Percentiles rank a stretch among this genome's conserved stretches.
Evolutionary conservation across 345 rosid genomes (phyloP).

Genomic region (Gynandropsis gynandra): DNA sequence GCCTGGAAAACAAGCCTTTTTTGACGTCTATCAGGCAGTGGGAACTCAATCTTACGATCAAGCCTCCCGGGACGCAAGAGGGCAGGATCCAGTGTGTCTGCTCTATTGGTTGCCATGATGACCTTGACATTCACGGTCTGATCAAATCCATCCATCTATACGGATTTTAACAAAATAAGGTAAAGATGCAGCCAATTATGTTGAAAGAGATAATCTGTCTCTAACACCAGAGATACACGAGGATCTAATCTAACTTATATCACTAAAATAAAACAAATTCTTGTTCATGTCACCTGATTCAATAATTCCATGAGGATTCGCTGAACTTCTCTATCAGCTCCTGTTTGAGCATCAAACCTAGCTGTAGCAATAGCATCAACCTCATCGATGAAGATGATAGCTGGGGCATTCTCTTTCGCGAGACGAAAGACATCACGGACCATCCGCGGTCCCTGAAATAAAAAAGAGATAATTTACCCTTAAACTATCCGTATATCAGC

Average conservation of each 20-base stretch:
- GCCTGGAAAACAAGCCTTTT: constrained; percentile 99
- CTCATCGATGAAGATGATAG: constrained; percentile 93
- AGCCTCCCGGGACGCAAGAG: constrained; percentile 97
- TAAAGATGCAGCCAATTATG: not conserved
- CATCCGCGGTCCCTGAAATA: constrained; percentile 88
- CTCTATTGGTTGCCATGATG: constrained; percentile 96
- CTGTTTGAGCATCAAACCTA: constrained; percentile 99
- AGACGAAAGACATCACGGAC: constrained; percentile 99
- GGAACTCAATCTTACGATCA: constrained; percentile 90
- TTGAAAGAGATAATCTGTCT: not conserved
- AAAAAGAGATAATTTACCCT: not conserved
- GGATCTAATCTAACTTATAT: not conserved
- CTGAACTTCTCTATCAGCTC: constrained; percentile 99
- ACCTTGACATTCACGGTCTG: constrained; percentile 97
- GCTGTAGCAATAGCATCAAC: constrained; percentile 99
- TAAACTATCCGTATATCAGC: not conserved
- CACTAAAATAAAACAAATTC: constrained; percentile 9
- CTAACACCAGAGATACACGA: not conserved
- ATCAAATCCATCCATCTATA: constrained; percentile 86
- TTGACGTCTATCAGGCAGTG: constrained; percentile 93
- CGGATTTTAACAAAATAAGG: constrained; percentile 20
- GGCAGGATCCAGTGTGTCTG: constrained; percentile 97
- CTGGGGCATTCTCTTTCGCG: constrained; percentile 98
- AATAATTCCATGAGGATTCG: constrained; percentile 92
- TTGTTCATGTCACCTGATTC: constrained; percentile 54